A percentile compares a stretch with the other conserved stretches of the same genome.
Conservation (phyloP, 192 early-diverging fungal species). For the Spinellus fusiger region DNA sequence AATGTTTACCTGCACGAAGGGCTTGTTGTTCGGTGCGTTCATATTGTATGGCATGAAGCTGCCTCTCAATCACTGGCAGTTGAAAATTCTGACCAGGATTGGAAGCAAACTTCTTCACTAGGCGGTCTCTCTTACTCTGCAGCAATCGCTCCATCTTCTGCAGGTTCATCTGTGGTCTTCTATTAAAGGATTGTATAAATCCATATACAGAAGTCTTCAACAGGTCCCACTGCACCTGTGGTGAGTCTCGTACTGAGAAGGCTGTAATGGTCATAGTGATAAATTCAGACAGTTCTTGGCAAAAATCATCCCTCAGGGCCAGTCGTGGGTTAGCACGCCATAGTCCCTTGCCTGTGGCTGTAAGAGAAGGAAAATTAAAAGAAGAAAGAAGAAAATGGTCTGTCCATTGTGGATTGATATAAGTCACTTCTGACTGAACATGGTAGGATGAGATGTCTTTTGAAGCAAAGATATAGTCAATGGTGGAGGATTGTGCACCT, state of each 20-base stretch:
- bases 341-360: neutral
- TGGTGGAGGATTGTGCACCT: neutral
- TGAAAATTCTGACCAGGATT: neutral
- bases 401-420: neutral
- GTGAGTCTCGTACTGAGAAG: neutral
- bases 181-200: neutral
- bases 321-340: constrained; percentile 14
- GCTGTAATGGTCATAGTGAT: neutral
- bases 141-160: neutral
- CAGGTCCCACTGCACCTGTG: constrained; percentile 2
- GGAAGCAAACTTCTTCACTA: neutral
- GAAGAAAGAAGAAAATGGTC: constrained; percentile 7
- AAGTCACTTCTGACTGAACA: neutral
- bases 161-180: too few relatives aligned
- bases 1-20: constrained; percentile 4
- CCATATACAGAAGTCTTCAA: neutral
- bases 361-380: neutral
- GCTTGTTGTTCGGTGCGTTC: neutral
- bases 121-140: neutral
- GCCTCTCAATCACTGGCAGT: neutral
- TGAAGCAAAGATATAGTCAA: constrained; percentile 22
- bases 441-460: neutral
- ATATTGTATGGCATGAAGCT: neutral
- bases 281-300: neutral
- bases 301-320: neutral